phyloP scores from a whole-genome alignment of 2,329 filamentous ascomycete genomes.

The Bipolaris cookei region DNA sequence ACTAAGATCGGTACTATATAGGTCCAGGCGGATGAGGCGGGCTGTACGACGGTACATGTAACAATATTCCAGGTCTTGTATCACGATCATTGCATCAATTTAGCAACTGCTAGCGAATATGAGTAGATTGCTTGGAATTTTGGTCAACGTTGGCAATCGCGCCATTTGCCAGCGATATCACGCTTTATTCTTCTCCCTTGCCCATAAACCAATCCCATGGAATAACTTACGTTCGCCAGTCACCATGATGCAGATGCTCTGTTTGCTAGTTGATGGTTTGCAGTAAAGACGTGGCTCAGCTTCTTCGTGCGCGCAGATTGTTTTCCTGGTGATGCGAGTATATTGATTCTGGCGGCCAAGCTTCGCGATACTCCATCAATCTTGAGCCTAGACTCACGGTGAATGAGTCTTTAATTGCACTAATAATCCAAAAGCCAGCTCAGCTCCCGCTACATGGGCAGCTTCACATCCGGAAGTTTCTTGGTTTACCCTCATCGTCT shows the following conservation, averaged over 20 bases:
- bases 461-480: not conserved
- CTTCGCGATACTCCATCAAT: not conserved
- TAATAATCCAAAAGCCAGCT: slow-evolving; percentile 7
- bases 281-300: not conserved
- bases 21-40: not conserved
- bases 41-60: not conserved
- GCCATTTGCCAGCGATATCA: not conserved
- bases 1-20: too few species aligned
- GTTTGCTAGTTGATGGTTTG: slow-evolving; percentile 11
- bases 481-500: too few species aligned
- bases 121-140: not conserved
- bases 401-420: slow-evolving; percentile 8
- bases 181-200: not conserved
- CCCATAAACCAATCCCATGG: too few species aligned
- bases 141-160: not conserved
- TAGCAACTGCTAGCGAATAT: not conserved
- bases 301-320: slow-evolving; percentile 1
- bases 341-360: not conserved
- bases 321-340: not conserved
- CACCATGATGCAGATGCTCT: not conserved
- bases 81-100: not conserved
- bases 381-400: slow-evolving; percentile 1
- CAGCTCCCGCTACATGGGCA: slow-evolving; percentile 1
- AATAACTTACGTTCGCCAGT: not conserved
- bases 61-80: slow-evolving; percentile 1